Percentiles rank a stretch among this genome's conserved stretches.
Evolutionary conservation across 306 rosid genomes (phyloP).

Genomic region (Herpetospermum pedunculosum): DNA sequence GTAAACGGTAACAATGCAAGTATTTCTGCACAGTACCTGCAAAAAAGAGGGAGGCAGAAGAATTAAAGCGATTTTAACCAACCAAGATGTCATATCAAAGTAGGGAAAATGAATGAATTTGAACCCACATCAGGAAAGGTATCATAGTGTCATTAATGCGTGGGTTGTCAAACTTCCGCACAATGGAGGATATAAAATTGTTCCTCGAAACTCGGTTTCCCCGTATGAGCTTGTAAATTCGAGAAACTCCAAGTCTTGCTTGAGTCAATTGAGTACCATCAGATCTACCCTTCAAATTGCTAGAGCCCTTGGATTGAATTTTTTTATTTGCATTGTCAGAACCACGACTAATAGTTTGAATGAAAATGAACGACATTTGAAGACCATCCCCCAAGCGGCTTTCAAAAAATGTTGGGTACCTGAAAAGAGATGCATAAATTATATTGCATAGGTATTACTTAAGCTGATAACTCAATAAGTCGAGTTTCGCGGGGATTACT

Average conservation of each 20-base stretch:
- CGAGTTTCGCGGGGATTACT: constrained; percentile 34
- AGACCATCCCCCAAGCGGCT: constrained; percentile 98
- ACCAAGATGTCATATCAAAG: neutral
- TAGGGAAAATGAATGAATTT: neutral
- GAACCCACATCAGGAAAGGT: constrained; percentile 74
- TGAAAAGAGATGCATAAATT: constrained; percentile 33
- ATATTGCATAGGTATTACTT: constrained; percentile 11
- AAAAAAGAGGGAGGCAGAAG: neutral
- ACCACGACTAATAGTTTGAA: constrained; percentile 39
- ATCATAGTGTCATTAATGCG: constrained; percentile 54
- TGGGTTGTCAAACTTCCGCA: constrained; percentile 79
- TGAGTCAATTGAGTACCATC: constrained; percentile 60
- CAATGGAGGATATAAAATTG: constrained; percentile 88
- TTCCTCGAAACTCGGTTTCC: constrained; percentile 81
- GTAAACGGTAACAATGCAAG: constrained; percentile 84
- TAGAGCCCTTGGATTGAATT: constrained; percentile 33
- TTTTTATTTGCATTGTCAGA: constrained; percentile 39
- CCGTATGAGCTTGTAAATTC: constrained; percentile 97
- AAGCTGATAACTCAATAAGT: constrained; percentile 1
- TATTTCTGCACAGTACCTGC: constrained; percentile 90
- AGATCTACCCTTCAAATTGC: constrained; percentile 49
- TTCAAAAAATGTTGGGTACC: constrained; percentile 98
- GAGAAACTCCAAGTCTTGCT: constrained; percentile 90
- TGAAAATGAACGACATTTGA: constrained; percentile 82
- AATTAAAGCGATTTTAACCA: neutral